A percentile compares a stretch with the other conserved stretches of the same genome.
phyloP scores from a whole-genome alignment of 2,329 filamentous ascomycete species.

The Aspergillus sp. region DNA sequence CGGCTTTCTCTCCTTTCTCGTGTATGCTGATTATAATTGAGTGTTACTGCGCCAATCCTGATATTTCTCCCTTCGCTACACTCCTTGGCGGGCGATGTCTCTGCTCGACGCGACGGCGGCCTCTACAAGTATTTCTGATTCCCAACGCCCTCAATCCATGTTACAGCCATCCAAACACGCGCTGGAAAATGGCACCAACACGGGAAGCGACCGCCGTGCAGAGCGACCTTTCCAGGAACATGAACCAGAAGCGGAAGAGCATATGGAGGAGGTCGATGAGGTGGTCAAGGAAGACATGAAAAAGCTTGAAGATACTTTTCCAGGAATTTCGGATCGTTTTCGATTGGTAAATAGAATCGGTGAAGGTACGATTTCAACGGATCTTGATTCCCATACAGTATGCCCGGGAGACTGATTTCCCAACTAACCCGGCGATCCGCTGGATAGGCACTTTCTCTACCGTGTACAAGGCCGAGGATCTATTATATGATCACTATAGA shows the following conservation, averaged over 20 bases:
- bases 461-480: slow-evolving; percentile 96
- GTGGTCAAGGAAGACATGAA: slow-evolving; percentile 81
- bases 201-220: slow-evolving; percentile 18
- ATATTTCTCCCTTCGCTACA: background rate
- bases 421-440: background rate
- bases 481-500: slow-evolving; percentile 77
- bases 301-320: slow-evolving; percentile 77
- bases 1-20: background rate
- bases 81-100: slow-evolving; percentile 24
- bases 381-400: background rate
- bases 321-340: slow-evolving; percentile 79
- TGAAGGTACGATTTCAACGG: slow-evolving; percentile 63
- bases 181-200: slow-evolving; percentile 14
- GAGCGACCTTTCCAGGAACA: slow-evolving; percentile 16
- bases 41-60: background rate
- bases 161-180: slow-evolving; percentile 18
- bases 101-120: slow-evolving; percentile 21
- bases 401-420: background rate
- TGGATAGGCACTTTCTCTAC: slow-evolving; percentile 90
- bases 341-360: slow-evolving; percentile 94
- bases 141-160: slow-evolving; percentile 21
- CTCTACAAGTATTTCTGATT: slow-evolving; percentile 25
- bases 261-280: slow-evolving; percentile 44
- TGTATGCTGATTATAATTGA: background rate
- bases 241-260: slow-evolving; percentile 29